A percentile compares a stretch with the other conserved stretches of the same genome.
These are phyloP conservation scores for Medicago truncatula DNA, from an alignment of 306 rosid species.

Conservation along the genomic window MtrunA17r5.0-ANR NC_053044.1:24315001-24315500, in stretches of 20 bases:
- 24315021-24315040: slow-evolving; percentile 14
- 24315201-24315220: slow-evolving; percentile 15
- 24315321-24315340: slow-evolving; percentile 40
- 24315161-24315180: slow-evolving; percentile 12
- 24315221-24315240: slow-evolving; percentile 10
- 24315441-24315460: slow-evolving; percentile 9
- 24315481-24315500: not conserved
- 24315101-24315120: slow-evolving; percentile 11
- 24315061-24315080: slow-evolving; percentile 8
- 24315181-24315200: slow-evolving; percentile 25
- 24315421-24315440: slow-evolving; percentile 17
- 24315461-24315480: slow-evolving; percentile 19
- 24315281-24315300: slow-evolving; percentile 31
- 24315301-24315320: slow-evolving; percentile 30
- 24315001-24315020: not conserved
- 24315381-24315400: slow-evolving; percentile 93
- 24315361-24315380: slow-evolving; percentile 88
- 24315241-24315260: slow-evolving; percentile 1
- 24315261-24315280: slow-evolving; percentile 2
- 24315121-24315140: slow-evolving; percentile 20
- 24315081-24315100: not conserved
- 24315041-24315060: slow-evolving; percentile 20
- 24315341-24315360: slow-evolving; percentile 80
- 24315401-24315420: slow-evolving; percentile 34
- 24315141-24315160: slow-evolving; percentile 20